Conservation (phyloP, 1,139 yeast genomes). For the Starmera stellimalicola region DNA sequence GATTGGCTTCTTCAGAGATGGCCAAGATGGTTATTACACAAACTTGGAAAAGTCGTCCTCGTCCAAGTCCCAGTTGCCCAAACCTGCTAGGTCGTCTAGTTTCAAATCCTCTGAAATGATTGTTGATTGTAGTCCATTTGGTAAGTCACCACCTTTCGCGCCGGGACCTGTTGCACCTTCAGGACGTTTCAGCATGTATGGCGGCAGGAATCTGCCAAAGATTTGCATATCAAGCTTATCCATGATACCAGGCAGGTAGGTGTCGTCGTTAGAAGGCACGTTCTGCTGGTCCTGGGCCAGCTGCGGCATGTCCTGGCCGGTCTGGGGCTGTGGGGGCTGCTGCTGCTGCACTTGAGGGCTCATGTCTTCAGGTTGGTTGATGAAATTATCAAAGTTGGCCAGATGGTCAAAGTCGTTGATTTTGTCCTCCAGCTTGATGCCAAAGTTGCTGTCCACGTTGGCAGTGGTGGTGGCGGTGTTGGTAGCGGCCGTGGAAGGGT, state of each 20-base stretch:
- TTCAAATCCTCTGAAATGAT: constrained; percentile 9
- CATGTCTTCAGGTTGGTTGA: constrained; percentile 14
- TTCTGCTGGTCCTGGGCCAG: neutral
- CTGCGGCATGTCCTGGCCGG: neutral
- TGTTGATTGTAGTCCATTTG: constrained; percentile 17
- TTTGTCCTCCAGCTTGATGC: constrained; percentile 14
- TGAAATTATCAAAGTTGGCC: constrained; percentile 19
- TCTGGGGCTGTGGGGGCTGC: constrained; percentile 1
- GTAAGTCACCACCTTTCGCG: constrained; percentile 19
- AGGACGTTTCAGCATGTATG: constrained; percentile 55
- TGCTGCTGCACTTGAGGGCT: neutral
- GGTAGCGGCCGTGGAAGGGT: neutral
- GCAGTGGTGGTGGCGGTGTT: no score
- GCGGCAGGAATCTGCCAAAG: constrained; percentile 76
- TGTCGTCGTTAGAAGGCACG: constrained; percentile 9
- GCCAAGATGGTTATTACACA: no score
- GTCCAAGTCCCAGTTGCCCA: neutral
- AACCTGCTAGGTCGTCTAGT: neutral
- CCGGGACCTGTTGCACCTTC: constrained; percentile 18
- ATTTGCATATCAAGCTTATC: constrained; percentile 77
- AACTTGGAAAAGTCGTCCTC: neutral
- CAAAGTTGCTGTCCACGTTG: neutral
- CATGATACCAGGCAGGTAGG: constrained; percentile 70
- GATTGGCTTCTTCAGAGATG: no score
- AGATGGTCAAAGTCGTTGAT: constrained; percentile 18